Evolutionary conservation across 257 asterid species (phyloP).

Genomic region (Primulina huaijiensis): DNA sequence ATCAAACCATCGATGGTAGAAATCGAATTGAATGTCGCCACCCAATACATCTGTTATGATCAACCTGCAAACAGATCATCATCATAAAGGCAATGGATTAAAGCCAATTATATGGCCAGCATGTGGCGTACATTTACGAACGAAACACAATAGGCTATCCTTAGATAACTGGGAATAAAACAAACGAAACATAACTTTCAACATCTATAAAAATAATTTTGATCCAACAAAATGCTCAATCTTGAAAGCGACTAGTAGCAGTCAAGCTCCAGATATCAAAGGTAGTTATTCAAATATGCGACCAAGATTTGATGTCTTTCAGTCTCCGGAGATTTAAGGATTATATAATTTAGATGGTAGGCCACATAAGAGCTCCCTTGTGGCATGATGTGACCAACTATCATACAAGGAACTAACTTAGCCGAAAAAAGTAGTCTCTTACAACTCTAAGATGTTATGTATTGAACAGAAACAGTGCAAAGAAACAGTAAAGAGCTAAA

Average conservation of each 20-base stretch:
- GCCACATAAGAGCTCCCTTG: too few species aligned
- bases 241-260: not conserved
- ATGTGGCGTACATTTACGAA: not conserved
- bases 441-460: too few species aligned
- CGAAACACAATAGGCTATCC: not conserved
- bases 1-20: constrained; percentile 96
- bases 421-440: too few species aligned
- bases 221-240: not conserved
- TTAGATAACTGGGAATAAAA: not conserved
- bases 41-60: constrained; percentile 94
- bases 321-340: too few species aligned
- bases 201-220: too few species aligned
- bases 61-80: constrained; percentile 46
- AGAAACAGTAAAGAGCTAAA: too few species aligned
- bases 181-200: too few species aligned
- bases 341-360: too few species aligned
- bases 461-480: too few species aligned
- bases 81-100: not conserved
- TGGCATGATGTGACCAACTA: too few species aligned
- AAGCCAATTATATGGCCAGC: not conserved
- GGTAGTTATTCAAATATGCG: not conserved
- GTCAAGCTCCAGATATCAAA: not conserved
- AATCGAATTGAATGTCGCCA: constrained; percentile 92
- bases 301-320: too few species aligned
- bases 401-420: too few species aligned